These are phyloP conservation scores for Elongisporangium prolatum DNA, from an alignment of 352 stramenopile species.

Conservation along the genomic window DNA sequence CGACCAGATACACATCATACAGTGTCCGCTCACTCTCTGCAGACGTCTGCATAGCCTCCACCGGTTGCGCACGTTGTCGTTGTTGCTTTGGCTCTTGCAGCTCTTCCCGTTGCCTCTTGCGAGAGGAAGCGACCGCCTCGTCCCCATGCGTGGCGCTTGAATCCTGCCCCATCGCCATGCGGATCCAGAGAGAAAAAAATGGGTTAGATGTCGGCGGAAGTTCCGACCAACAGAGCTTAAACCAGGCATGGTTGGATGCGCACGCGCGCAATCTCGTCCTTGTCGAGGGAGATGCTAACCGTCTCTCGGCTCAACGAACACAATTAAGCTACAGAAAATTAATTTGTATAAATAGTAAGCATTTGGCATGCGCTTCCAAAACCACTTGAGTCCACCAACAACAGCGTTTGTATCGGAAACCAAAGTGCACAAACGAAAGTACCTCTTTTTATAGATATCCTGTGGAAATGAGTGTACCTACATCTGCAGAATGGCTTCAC, in stretches of 20 bases:
- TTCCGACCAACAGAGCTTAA: slow-evolving; percentile 67
- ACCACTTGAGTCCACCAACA: neutral
- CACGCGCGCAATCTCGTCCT: slow-evolving; percentile 87
- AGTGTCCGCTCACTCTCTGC: too few species aligned
- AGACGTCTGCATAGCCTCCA: neutral
- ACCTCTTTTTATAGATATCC: slow-evolving; percentile 28
- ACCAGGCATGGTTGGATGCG: slow-evolving; percentile 81
- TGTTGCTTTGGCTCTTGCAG: neutral
- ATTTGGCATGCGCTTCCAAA: slow-evolving; percentile 30
- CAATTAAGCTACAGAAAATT: slow-evolving; percentile 1
- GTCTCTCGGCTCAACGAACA: slow-evolving; percentile 94
- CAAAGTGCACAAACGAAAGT: neutral
- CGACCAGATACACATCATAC: too few species aligned
- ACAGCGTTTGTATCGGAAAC: slow-evolving; percentile 18
- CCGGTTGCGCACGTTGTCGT: neutral
- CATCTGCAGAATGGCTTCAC: neutral
- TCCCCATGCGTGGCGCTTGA: slow-evolving; percentile 10
- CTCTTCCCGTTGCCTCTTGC: slow-evolving; percentile 4
- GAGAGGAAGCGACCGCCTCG: slow-evolving; percentile 4
- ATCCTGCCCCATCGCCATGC: neutral
- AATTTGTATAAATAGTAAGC: slow-evolving; percentile 11
- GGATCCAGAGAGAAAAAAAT: slow-evolving; percentile 42
- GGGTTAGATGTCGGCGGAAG: slow-evolving; percentile 53
- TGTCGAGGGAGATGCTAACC: slow-evolving; percentile 94
- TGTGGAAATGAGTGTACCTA: slow-evolving; percentile 10